These are phyloP conservation scores for Pelargonium cotyledonis DNA, from an alignment of 441 rosid genomes.

Conservation along the genomic window DNA sequence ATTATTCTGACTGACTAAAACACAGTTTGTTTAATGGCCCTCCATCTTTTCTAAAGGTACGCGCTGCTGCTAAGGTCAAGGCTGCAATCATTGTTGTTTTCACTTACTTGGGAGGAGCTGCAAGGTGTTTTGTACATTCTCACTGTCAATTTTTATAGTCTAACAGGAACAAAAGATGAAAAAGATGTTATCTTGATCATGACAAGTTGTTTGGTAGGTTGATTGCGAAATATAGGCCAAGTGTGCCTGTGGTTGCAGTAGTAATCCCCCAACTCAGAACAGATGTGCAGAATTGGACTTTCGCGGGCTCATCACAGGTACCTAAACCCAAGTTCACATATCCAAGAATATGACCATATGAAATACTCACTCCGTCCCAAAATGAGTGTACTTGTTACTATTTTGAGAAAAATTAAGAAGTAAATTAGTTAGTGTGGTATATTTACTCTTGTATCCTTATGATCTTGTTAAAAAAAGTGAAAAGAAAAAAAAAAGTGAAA, in stretches of 20 bases:
- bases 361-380: conserved; percentile 21
- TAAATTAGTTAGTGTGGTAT: no score
- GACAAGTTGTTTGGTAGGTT: conserved; percentile 14
- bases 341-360: neutral
- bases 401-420: no score
- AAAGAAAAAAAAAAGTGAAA: no score
- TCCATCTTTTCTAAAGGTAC: conserved; percentile 18
- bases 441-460: no score
- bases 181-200: conserved; percentile 14
- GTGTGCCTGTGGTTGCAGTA: conserved; percentile 21
- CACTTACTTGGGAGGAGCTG: conserved; percentile 28
- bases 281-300: conserved; percentile 21
- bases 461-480: no score
- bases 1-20: neutral
- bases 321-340: neutral
- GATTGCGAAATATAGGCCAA: conserved; percentile 26
- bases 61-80: conserved; percentile 26
- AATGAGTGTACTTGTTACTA: no score
- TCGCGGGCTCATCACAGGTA: conserved; percentile 24
- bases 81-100: conserved; percentile 27
- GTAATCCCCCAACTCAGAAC: conserved; percentile 23
- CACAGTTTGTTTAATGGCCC: neutral
- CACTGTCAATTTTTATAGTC: neutral
- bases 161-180: conserved; percentile 19
- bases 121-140: conserved; percentile 13